Conservation (phyloP, 2,329 filamentous ascomycete species). For the Biscogniauxia marginata region DNA sequence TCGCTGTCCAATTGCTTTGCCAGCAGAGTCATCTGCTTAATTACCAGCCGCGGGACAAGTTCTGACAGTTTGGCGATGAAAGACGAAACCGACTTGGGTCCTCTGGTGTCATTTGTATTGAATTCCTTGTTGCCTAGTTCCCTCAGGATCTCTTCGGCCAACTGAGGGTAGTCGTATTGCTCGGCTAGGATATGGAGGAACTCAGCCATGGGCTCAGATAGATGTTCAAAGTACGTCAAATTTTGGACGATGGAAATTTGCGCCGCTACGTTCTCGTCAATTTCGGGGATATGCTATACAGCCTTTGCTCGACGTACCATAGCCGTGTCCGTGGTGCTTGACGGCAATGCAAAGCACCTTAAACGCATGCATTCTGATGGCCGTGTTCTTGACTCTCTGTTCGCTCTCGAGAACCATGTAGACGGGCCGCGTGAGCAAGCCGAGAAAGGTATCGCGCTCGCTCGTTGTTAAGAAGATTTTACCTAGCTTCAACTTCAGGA, state of each 20-base stretch:
- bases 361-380: slow-evolving; percentile 95
- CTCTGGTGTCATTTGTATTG: slow-evolving; percentile 91
- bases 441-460: slow-evolving; percentile 92
- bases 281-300: background rate
- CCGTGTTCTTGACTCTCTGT: slow-evolving; percentile 81
- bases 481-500: slow-evolving; percentile 85
- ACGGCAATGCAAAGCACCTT: slow-evolving; percentile 95
- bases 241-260: slow-evolving; percentile 98
- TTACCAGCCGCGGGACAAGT: slow-evolving; percentile 84
- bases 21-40: slow-evolving; percentile 95
- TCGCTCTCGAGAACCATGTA: slow-evolving; percentile 95
- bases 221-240: slow-evolving; percentile 94
- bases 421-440: slow-evolving; percentile 85
- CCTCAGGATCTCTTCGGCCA: slow-evolving; percentile 88
- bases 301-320: slow-evolving; percentile 58
- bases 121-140: slow-evolving; percentile 98
- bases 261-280: slow-evolving; percentile 59
- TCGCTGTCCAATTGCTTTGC: slow-evolving; percentile 96
- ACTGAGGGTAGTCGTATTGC: slow-evolving; percentile 95
- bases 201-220: slow-evolving; percentile 99
- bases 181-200: slow-evolving; percentile 94
- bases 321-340: slow-evolving; percentile 96
- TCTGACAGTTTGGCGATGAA: slow-evolving; percentile 95
- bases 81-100: slow-evolving; percentile 91
- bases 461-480: slow-evolving; percentile 96